A percentile compares a stretch with the other conserved stretches of the same genome.
Evolutionary conservation across 805 yeast genomes (phyloP).

Genomic region (Wickerhamiella azyma): DNA sequence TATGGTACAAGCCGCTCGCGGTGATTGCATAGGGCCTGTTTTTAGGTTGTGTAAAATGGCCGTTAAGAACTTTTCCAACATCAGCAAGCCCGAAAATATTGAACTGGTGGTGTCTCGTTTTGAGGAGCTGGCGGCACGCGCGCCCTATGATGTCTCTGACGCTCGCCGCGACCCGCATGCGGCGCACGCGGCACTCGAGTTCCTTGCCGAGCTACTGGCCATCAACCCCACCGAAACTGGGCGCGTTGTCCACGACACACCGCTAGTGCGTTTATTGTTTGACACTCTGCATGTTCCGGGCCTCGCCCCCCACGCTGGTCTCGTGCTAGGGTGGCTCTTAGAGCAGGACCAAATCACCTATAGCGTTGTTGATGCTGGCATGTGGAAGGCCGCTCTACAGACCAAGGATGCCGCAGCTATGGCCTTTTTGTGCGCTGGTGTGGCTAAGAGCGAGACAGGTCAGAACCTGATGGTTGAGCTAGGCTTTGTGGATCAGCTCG

Average conservation of each 20-base stretch:
- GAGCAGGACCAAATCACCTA: not conserved
- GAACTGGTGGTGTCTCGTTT: not conserved
- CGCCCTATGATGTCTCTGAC: no score
- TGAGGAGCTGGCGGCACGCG: not conserved
- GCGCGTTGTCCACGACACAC: not conserved
- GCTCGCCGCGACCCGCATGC: not conserved
- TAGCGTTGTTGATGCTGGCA: not conserved
- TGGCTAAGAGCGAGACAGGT: not conserved
- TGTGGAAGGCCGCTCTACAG: not conserved
- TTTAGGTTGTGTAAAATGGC: not conserved
- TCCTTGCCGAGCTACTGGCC: not conserved
- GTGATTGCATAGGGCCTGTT: not conserved
- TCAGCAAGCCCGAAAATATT: not conserved
- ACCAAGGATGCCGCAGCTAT: not conserved
- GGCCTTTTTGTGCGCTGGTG: not conserved
- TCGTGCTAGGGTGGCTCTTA: not conserved
- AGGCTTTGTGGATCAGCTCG: not conserved
- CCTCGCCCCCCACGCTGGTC: not conserved
- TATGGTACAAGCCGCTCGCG: not conserved
- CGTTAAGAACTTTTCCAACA: not conserved
- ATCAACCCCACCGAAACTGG: not conserved
- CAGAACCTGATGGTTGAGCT: not conserved
- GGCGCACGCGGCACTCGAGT: not conserved
- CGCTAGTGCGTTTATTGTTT: not conserved
- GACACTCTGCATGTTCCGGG: not conserved